These are phyloP conservation scores for Musa beccarii DNA, from an alignment of 176 grass and related monocot genomes.

Conservation along the genomic window DNA sequence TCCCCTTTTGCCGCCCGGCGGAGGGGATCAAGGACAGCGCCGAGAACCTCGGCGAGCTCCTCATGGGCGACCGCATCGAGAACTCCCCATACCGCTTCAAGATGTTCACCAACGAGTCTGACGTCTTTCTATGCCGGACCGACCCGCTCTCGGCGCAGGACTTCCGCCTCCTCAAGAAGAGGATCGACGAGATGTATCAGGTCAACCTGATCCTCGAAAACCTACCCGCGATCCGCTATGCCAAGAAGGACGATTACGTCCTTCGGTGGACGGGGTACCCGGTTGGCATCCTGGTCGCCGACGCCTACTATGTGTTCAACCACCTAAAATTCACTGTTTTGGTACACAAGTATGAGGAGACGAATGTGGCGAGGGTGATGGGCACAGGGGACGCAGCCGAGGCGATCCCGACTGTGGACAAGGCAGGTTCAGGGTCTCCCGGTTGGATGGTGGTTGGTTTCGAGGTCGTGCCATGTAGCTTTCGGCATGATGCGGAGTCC, in stretches of 20 bases:
- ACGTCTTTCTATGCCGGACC: slow-evolving; percentile 27
- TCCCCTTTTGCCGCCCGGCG: slow-evolving; percentile 35
- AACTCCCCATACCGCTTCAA: slow-evolving; percentile 39
- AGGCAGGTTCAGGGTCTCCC: neutral
- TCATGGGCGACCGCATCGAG: slow-evolving; percentile 44
- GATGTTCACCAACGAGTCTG: slow-evolving; percentile 37
- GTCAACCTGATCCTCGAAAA: slow-evolving; percentile 40
- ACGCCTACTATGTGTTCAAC: slow-evolving; percentile 34
- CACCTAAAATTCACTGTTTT: slow-evolving; percentile 41
- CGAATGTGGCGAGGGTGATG: slow-evolving; percentile 34
- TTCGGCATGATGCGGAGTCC: slow-evolving; percentile 23
- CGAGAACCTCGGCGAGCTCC: slow-evolving; percentile 40
- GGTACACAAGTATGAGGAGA: slow-evolving; percentile 43
- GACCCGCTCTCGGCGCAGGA: slow-evolving; percentile 12
- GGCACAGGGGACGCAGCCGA: slow-evolving; percentile 31
- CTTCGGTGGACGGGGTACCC: slow-evolving; percentile 42
- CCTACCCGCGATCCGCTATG: slow-evolving; percentile 35
- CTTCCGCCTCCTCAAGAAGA: slow-evolving; percentile 29
- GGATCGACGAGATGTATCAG: slow-evolving; percentile 49
- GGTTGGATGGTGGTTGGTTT: slow-evolving; percentile 44
- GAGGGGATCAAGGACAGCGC: slow-evolving; percentile 40
- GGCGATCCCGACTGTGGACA: slow-evolving; percentile 23
- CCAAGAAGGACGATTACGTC: slow-evolving; percentile 28
- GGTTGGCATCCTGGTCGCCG: slow-evolving; percentile 7
- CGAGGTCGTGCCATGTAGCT: slow-evolving; percentile 40